Base-by-base conservation (phyloP, 768 basidiomycete genomes). In the Boletus tylopilopsis region DNA sequence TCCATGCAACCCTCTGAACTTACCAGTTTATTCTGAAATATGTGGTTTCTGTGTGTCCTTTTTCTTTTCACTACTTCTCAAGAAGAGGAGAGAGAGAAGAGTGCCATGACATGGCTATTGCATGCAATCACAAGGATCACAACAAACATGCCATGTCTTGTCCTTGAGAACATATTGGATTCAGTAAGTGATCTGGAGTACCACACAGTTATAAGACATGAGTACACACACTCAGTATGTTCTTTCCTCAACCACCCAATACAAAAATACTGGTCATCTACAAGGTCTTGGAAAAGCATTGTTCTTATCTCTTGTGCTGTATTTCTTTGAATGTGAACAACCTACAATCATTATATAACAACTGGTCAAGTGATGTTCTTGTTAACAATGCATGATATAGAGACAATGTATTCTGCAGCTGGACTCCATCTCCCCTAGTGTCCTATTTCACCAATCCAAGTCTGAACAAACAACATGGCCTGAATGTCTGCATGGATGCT, bases 1-100 rank as follows among this genome's bases (percentile, higher is more conserved):
- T 73, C 16, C 68, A 76, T 23, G 68, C 82, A 18, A 74, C 83
- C n/a, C 1, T 62, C 81, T 5, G 82, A 82, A 21, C 64, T 91
- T 12, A 82, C 87, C 11, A 73, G 82, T 5, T 72, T 92, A 19
- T 98, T 96, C 78, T 81, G 94, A 37, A 93, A 91, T 61, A 76
- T 94, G 70, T 99, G 95, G 95, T 93, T 94, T 68, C 69, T 97
- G 18, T 93, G 90, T 63, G 80, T 89, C 22, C 78, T 95, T 15
- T 93, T 95, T 59, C 80, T 85, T 19, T 88, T 97, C 57, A 85
- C 90, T 3, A 32, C 41, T 30, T 70, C 70, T 6, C 57, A 63
- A 2, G 68, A 69, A 25, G 68, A 73, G 29, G 61, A 67, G n/a
- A 65, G 68, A 39, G 82, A 82, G 38, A 78, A 75, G 25, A 74